Percentiles rank a stretch among this genome's conserved stretches.
These are phyloP conservation scores for Suzukiozyma palmioleophila DNA, from an alignment of 1,139 yeast species.

Conservation along the genomic window DNA sequence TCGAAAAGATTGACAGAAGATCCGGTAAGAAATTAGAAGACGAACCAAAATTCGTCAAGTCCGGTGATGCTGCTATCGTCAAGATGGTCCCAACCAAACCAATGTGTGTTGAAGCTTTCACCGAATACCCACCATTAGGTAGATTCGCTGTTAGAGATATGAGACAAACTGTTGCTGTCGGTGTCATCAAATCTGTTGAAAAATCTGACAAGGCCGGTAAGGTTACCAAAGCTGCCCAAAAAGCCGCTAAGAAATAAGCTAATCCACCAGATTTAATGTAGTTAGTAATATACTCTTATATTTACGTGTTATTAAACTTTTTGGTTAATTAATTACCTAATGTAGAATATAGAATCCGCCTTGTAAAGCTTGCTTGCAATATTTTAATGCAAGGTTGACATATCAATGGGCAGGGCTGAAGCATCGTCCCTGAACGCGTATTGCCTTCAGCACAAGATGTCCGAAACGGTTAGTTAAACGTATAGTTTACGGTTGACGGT, in stretches of 20 bases:
- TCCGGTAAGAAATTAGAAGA: conserved; percentile 86
- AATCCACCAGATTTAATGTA: conserved; percentile 5
- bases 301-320: not conserved
- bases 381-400: no score
- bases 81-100: conserved; percentile 93
- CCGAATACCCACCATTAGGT: conserved; percentile 98
- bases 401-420: no score
- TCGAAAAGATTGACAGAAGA: conserved; percentile 92
- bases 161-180: conserved; percentile 99
- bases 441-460: no score
- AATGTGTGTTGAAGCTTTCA: conserved; percentile 95
- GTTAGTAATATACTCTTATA: conserved; percentile 1
- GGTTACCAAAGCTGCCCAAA: conserved; percentile 99
- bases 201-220: conserved; percentile 94
- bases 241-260: conserved; percentile 95
- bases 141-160: conserved; percentile 99
- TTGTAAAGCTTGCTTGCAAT: no score
- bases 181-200: conserved; percentile 98
- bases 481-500: no score
- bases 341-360: no score
- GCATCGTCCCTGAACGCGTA: no score
- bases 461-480: no score
- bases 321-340: not conserved
- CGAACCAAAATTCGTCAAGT: conserved; percentile 80
- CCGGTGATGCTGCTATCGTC: conserved; percentile 93